Evolutionary conservation across 345 rosid species (phyloP).

Genomic region (Populus deltoides): DNA sequence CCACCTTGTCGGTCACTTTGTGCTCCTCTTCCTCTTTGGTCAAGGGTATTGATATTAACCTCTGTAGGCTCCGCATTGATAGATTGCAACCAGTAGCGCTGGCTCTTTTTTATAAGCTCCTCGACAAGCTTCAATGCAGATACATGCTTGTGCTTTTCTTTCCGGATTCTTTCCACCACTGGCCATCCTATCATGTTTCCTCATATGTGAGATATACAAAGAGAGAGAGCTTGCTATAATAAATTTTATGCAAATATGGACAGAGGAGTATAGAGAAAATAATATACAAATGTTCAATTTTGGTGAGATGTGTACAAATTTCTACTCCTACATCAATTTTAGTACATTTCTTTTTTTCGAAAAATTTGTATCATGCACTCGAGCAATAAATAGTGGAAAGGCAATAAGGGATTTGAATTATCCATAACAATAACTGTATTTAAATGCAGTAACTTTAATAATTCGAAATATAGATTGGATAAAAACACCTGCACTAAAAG

Average conservation of each 20-base stretch:
- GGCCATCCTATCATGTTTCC: background rate
- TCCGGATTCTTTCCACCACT: background rate
- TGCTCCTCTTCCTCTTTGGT: background rate
- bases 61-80: background rate
- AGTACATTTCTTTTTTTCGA: too few species aligned
- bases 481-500: too few species aligned
- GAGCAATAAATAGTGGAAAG: too few species aligned
- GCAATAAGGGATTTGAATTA: too few species aligned
- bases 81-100: background rate
- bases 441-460: too few species aligned
- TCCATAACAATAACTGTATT: too few species aligned
- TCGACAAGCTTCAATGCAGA: conserved; percentile 13
- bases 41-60: background rate
- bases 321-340: too few species aligned
- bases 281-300: background rate
- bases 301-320: too few species aligned
- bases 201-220: too few species aligned
- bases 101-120: conserved; percentile 5
- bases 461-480: too few species aligned
- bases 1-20: background rate
- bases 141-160: background rate
- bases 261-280: background rate
- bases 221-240: background rate
- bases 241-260: background rate
- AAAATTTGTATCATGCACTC: too few species aligned